phyloP scores from a whole-genome alignment of 805 yeast genomes.

The Wickerhamomyces queroliae region DNA sequence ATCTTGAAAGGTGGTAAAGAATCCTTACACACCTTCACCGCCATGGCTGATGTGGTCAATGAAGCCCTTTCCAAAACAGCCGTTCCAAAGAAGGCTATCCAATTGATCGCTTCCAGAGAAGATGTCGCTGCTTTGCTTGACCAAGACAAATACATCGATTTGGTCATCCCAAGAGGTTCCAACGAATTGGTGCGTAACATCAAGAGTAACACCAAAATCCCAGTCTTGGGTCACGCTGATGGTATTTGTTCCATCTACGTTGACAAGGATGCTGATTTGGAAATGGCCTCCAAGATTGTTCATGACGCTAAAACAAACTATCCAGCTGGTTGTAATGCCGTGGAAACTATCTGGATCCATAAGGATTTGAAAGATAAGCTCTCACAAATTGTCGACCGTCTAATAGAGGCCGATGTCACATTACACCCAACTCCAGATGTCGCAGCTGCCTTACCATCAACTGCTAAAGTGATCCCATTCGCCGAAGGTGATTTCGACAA shows the following conservation, averaged over 20 bases:
- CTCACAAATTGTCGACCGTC: constrained; percentile 31
- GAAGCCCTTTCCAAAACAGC: constrained; percentile 51
- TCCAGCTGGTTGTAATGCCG: constrained; percentile 99
- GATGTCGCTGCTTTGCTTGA: constrained; percentile 79
- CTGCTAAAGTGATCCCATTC: constrained; percentile 36
- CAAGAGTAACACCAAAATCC: constrained; percentile 85
- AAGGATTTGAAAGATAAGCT: constrained; percentile 30
- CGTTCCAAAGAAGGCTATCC: constrained; percentile 79
- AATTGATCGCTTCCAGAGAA: constrained; percentile 81
- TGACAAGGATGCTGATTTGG: constrained; percentile 70
- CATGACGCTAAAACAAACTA: constrained; percentile 92
- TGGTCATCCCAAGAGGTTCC: constrained; percentile 98
- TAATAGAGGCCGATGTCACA: constrained; percentile 64
- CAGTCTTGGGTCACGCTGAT: constrained; percentile 98
- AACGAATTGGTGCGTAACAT: constrained; percentile 84
- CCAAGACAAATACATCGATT: constrained; percentile 87
- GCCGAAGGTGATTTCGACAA: constrained; percentile 67
- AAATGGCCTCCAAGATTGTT: constrained; percentile 68
- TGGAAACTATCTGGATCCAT: constrained; percentile 75
- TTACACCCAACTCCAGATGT: constrained; percentile 60
- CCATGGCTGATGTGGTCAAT: constrained; percentile 69
- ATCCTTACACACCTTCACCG: constrained; percentile 75
- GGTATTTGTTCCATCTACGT: constrained; percentile 90
- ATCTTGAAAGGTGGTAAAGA: constrained; percentile 98
- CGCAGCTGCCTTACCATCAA: constrained; percentile 21